Base-by-base conservation (phyloP, 1,139 yeast genomes). In the Meyerozyma athensensis region DNA sequence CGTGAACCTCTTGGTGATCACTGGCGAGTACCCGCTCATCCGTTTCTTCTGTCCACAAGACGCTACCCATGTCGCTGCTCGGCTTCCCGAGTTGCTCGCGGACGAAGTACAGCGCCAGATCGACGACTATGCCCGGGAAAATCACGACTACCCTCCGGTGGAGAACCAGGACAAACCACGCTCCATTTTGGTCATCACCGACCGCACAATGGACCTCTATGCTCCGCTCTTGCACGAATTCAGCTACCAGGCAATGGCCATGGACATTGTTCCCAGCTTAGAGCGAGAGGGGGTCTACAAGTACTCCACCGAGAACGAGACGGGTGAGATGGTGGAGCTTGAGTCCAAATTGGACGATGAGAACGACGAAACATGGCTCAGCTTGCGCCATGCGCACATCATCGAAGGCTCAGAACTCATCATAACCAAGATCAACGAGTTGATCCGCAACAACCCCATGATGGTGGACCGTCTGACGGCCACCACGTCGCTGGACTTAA, bases 211-310 rank as follows among this genome's bases (percentile, higher is more conserved):
- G 55, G 98, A 94, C 58, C 68, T 85, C 40, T 77, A 77, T 52
- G 86, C 95, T 4, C 96, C 97, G 0, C 58, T 94, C 35, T 61
- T 90, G 39, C 98, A 92, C 58, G 96, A 89, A 56, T 87, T 90
- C 59, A 78, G 84, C n/a, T 94, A 89, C 58, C 96, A 92, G 59
- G 92, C 97, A 5, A 82, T 90, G 86, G 85, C 92, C 12, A 81
- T 83, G 66, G 98, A 92, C 58, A 59, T 79, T 36, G 74, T 74
- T 26, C 70, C 66, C 28, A 59, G 66, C 33, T 64, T 74, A 47
- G 78, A 74, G 47, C 57, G 72, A 12, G 74, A 77, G 19, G 72
- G 77, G 14, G 62, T 68, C n/a, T 86, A 79, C 56, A 67, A 60
- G 31, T 89, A 84, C 53, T 56, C 67, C 33, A 74, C 79, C 4